Evolutionary conservation across 371 early-diverging fungal genomes (phyloP).

Genomic region (Coemansia sp.): DNA sequence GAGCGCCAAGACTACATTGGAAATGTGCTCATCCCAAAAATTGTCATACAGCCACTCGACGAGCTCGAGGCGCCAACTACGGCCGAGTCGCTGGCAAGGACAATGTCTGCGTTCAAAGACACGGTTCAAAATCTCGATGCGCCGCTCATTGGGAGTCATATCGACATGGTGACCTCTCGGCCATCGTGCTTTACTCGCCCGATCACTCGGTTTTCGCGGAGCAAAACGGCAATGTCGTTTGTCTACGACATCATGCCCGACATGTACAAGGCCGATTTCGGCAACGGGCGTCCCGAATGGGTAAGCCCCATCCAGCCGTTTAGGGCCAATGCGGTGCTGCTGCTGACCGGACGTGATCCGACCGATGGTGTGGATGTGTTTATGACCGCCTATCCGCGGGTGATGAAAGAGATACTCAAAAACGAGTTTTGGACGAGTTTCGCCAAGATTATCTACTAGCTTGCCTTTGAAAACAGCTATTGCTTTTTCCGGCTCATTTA

Average conservation of each 20-base stretch:
- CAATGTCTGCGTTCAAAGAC: constrained; percentile 9
- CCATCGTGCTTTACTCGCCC: constrained; percentile 45
- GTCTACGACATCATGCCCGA: constrained; percentile 44
- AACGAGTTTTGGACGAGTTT: constrained; percentile 34
- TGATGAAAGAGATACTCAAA: constrained; percentile 33
- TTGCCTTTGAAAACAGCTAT: neutral
- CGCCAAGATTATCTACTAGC: constrained; percentile 37
- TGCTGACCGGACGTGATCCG: constrained; percentile 22
- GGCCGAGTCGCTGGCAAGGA: constrained; percentile 25
- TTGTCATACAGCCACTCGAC: constrained; percentile 1
- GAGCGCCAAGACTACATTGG: constrained; percentile 17
- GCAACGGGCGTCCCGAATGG: constrained; percentile 37
- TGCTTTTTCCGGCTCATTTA: neutral
- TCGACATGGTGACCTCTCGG: constrained; percentile 25
- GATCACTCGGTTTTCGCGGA: constrained; percentile 13
- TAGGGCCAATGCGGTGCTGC: constrained; percentile 36
- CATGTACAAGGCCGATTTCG: constrained; percentile 43
- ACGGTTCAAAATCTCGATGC: constrained; percentile 6
- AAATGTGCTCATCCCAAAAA: constrained; percentile 33
- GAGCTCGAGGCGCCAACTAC: constrained; percentile 24
- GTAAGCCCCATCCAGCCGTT: constrained; percentile 45
- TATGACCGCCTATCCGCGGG: constrained; percentile 32
- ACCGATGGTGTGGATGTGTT: constrained; percentile 43
- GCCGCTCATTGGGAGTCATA: constrained; percentile 22
- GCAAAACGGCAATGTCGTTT: constrained; percentile 35